Percentiles rank a stretch among this genome's conserved stretches.
Evolutionary conservation across 352 stramenopile genomes (phyloP).

Genomic region (Stramenopiles sp.): DNA sequence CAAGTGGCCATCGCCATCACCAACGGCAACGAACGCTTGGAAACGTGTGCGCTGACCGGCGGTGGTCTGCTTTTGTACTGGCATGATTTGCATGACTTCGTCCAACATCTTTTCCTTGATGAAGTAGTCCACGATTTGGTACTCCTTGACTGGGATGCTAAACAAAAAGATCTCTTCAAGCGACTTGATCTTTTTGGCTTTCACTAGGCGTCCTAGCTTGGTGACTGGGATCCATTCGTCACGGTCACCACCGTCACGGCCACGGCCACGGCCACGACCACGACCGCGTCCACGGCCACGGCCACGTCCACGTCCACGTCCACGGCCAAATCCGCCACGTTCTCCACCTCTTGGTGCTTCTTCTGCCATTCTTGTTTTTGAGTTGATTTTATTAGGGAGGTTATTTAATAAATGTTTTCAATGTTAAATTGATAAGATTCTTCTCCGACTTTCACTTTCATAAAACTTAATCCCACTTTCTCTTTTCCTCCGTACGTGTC

Average conservation of each 20-base stretch:
- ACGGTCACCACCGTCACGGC: conserved; percentile 60
- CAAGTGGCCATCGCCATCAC: conserved; percentile 94
- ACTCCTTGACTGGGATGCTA: conserved; percentile 98
- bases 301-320: conserved; percentile 54
- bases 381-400: conserved; percentile 26
- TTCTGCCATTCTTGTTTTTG: conserved; percentile 50
- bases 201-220: conserved; percentile 98
- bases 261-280: conserved; percentile 52
- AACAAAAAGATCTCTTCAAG: conserved; percentile 99
- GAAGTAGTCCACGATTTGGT: conserved; percentile 98
- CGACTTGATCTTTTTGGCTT: conserved; percentile 95
- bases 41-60: conserved; percentile 98
- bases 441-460: conserved; percentile 52
- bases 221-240: conserved; percentile 96
- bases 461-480: too few species aligned
- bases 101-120: conserved; percentile 92
- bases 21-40: conserved; percentile 98
- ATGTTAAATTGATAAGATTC: conserved; percentile 29
- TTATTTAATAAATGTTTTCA: conserved; percentile 33
- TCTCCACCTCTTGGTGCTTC: conserved; percentile 39
- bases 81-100: conserved; percentile 99
- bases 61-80: conserved; percentile 98
- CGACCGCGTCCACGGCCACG: conserved; percentile 50
- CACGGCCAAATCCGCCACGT: conserved; percentile 75
- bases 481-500: too few species aligned